Evolutionary conservation across 78 protist species (phyloP).

Genomic region (Isochrysis galbana): DNA sequence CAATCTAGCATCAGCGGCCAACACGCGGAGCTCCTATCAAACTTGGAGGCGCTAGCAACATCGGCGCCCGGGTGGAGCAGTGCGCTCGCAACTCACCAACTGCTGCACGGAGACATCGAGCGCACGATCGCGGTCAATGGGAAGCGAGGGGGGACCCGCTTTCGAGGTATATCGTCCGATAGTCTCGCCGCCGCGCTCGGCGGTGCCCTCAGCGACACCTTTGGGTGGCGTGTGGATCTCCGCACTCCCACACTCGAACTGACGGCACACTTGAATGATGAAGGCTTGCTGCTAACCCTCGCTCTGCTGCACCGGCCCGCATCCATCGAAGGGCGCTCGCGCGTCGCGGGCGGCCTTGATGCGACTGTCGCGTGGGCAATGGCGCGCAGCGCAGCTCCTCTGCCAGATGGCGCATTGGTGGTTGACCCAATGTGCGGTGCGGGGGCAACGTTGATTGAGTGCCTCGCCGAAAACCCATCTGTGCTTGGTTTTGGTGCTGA

Average conservation of each 20-base stretch:
- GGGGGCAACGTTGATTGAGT: background rate
- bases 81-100: background rate
- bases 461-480: background rate
- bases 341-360: background rate
- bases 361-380: background rate
- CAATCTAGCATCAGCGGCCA: background rate
- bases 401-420: background rate
- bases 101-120: background rate
- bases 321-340: background rate
- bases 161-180: background rate
- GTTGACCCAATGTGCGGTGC: background rate
- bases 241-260: background rate
- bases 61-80: background rate
- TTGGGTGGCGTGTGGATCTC: background rate
- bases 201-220: background rate
- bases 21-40: background rate
- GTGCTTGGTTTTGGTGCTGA: background rate
- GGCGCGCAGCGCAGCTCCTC: background rate
- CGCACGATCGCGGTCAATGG: background rate
- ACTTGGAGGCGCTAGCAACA: background rate
- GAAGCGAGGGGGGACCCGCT: background rate
- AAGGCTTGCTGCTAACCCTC: background rate
- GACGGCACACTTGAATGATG: background rate
- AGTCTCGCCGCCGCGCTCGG: background rate
- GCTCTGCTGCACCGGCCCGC: background rate